These are phyloP conservation scores for Handroanthus guayacan DNA, from an alignment of 257 asterid genomes.

Conservation along the genomic window DNA sequence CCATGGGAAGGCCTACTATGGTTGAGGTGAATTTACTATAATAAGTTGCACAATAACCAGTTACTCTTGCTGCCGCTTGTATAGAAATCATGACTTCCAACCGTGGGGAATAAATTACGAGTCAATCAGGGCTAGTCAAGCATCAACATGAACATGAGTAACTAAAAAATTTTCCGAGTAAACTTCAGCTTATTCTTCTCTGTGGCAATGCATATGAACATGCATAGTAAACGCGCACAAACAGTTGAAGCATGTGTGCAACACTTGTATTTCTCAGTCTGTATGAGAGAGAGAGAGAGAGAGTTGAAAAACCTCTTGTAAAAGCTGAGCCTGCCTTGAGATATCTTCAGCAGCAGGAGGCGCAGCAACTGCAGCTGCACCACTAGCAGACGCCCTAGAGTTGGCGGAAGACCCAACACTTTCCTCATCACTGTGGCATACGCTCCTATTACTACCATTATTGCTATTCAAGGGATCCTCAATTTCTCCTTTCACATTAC, in stretches of 20 bases:
- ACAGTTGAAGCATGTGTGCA: background rate
- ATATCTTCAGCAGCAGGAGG: constrained; percentile 62
- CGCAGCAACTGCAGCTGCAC: constrained; percentile 35
- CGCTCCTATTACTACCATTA: constrained; percentile 43
- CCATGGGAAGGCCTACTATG: background rate
- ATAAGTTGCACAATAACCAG: constrained; percentile 13
- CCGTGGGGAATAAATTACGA: background rate
- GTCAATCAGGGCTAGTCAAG: constrained; percentile 21
- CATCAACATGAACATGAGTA: constrained; percentile 14
- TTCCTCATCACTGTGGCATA: constrained; percentile 58
- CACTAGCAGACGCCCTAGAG: constrained; percentile 48
- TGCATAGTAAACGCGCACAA: constrained; percentile 1
- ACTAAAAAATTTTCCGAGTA: background rate
- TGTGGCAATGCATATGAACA: background rate
- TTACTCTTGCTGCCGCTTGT: background rate
- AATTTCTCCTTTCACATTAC: constrained; percentile 48
- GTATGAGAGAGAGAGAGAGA: constrained; percentile 1
- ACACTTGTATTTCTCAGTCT: background rate
- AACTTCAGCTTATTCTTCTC: background rate
- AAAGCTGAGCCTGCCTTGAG: constrained; percentile 72
- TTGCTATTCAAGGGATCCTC: constrained; percentile 67
- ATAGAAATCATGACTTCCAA: background rate
- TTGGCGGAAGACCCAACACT: constrained; percentile 55
- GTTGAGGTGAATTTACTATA: constrained; percentile 3
- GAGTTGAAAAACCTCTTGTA: constrained; percentile 65